Evolutionary conservation across 208 protist genomes (phyloP).

Genomic region (Leptomonas seymouri): DNA sequence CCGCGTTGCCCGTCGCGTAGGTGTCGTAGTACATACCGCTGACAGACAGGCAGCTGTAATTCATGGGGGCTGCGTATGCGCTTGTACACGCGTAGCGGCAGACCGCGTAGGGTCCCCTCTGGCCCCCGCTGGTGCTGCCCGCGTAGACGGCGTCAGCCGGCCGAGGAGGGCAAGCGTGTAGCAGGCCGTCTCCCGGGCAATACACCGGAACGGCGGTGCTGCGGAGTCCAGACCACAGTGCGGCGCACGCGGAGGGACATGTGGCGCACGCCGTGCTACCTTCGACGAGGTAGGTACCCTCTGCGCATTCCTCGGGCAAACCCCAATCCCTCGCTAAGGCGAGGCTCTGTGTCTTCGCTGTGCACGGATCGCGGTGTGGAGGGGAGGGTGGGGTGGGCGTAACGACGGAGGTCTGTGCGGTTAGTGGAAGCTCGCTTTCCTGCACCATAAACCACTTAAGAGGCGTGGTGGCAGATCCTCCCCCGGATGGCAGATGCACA

Average conservation of each 20-base stretch:
- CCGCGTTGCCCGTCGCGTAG: slow-evolving; percentile 10
- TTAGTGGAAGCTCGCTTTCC: background rate
- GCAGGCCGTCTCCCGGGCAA: slow-evolving; percentile 32
- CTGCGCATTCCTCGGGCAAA: slow-evolving; percentile 13
- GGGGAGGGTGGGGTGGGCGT: background rate
- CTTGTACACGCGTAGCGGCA: slow-evolving; percentile 27
- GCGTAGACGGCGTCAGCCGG: slow-evolving; percentile 12
- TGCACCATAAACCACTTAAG: slow-evolving; percentile 2
- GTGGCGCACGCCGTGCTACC: slow-evolving; percentile 4
- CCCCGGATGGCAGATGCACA: background rate
- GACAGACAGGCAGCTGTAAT: slow-evolving; percentile 24
- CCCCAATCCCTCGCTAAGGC: background rate
- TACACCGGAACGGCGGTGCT: slow-evolving; percentile 10
- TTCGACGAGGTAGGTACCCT: slow-evolving; percentile 18
- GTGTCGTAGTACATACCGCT: slow-evolving; percentile 24
- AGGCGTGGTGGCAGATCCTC: background rate
- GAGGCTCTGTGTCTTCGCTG: background rate
- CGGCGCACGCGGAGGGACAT: slow-evolving; percentile 24
- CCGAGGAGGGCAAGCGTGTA: slow-evolving; percentile 28
- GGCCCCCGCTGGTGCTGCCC: slow-evolving; percentile 10
- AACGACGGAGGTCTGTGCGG: slow-evolving; percentile 10
- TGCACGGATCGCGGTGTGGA: background rate
- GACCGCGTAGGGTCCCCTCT: background rate
- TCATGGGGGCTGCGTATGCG: slow-evolving; percentile 21
- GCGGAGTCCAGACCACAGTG: background rate